These are phyloP conservation scores for Trichocladium antarcticum DNA, from an alignment of 495 filamentous ascomycete species.

Conservation along the genomic window DNA sequence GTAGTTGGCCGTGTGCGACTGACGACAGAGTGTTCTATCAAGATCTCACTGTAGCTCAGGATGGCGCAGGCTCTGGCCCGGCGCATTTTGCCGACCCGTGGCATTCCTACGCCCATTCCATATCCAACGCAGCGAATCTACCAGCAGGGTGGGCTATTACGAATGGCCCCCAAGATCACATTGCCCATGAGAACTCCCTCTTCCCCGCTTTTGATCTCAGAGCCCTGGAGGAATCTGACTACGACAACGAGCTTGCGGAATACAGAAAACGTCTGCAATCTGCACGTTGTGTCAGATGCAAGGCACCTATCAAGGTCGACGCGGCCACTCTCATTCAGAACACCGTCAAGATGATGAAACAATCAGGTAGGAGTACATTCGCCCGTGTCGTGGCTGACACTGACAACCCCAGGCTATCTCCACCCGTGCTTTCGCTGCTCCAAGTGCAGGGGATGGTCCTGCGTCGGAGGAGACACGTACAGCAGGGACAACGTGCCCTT, in stretches of 20 bases:
- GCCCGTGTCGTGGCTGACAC: not conserved
- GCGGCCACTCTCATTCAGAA: not conserved
- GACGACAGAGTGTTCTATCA: too few relatives aligned
- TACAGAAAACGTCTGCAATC: not conserved
- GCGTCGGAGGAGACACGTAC: not conserved
- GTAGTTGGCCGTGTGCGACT: too few relatives aligned
- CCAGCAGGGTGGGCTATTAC: too few relatives aligned
- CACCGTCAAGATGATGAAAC: slow-evolving; percentile 5
- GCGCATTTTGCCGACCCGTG: too few relatives aligned
- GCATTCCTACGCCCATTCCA: too few relatives aligned
- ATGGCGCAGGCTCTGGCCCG: too few relatives aligned
- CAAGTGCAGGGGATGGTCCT: slow-evolving; percentile 6
- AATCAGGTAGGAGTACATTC: not conserved
- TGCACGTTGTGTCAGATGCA: slow-evolving; percentile 1
- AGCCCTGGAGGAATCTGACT: not conserved
- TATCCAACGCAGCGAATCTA: too few relatives aligned
- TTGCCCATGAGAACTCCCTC: too few relatives aligned
- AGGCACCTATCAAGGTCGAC: not conserved
- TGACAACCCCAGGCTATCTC: slow-evolving; percentile 9
- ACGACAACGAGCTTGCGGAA: not conserved
- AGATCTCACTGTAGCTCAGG: too few relatives aligned
- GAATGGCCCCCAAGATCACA: too few relatives aligned
- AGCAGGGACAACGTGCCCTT: not conserved
- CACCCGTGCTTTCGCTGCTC: slow-evolving; percentile 11
- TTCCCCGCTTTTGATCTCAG: too few relatives aligned